Conservation (phyloP, 176 grass and related monocot species). For the Zea mays region Zm-B73-REFERENCE-NAM-5.0 NC_050104.1:137677001-137677500, state of each 20-base stretch:
- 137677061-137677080: slow-evolving; percentile 50
- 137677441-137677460: slow-evolving; percentile 76
- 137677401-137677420: slow-evolving; percentile 68
- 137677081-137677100: slow-evolving; percentile 9
- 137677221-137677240: neutral
- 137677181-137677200: too few species aligned
- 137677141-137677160: neutral
- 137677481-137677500: slow-evolving; percentile 68
- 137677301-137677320: slow-evolving; percentile 19
- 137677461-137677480: slow-evolving; percentile 51
- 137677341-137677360: slow-evolving; percentile 5
- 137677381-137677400: slow-evolving; percentile 61
- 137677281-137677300: neutral
- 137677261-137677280: neutral
- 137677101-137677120: neutral
- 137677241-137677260: slow-evolving; percentile 1
- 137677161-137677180: neutral
- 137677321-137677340: neutral
- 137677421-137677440: slow-evolving; percentile 62
- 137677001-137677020: slow-evolving; percentile 38
- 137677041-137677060: slow-evolving; percentile 54
- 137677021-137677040: slow-evolving; percentile 84
- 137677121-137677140: slow-evolving; percentile 14
- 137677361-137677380: slow-evolving; percentile 70
- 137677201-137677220: neutral